phyloP scores from a whole-genome alignment of 1,139 yeast species.

The Debaryomyces udenii region DNA sequence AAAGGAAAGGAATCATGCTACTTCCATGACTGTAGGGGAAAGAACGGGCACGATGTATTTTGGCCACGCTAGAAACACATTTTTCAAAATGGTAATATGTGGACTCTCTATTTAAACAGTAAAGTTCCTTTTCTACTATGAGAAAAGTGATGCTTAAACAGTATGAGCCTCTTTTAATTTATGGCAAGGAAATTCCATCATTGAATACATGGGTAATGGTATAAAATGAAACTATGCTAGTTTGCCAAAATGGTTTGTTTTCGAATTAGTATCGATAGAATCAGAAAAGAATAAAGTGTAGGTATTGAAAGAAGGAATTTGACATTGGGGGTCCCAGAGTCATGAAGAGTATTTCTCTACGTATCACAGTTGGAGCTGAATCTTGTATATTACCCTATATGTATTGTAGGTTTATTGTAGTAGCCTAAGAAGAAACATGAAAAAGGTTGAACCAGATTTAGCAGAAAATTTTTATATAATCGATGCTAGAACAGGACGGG shows the following conservation, averaged over 20 bases:
- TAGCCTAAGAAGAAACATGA: conserved; percentile 1
- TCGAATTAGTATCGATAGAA: neutral
- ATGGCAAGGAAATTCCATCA: conserved; percentile 54
- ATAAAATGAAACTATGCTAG: conserved; percentile 53
- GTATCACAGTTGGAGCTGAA: neutral
- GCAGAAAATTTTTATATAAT: too few species aligned
- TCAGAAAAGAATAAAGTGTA: conserved; percentile 1
- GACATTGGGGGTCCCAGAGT: too few species aligned
- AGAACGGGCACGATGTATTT: too few species aligned
- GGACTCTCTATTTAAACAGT: conserved; percentile 18
- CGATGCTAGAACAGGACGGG: conserved; percentile 5
- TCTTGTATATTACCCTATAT: conserved; percentile 9
- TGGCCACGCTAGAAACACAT: too few species aligned
- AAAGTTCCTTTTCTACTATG: conserved; percentile 17
- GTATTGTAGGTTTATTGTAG: conserved; percentile 8
- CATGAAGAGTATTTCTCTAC: too few species aligned
- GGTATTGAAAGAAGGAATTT: too few species aligned
- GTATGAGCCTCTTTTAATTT: conserved; percentile 24
- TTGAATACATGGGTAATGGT: conserved; percentile 37
- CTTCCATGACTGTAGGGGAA: too few species aligned
- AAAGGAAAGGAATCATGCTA: too few species aligned
- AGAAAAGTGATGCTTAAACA: conserved; percentile 16
- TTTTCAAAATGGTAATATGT: too few species aligned
- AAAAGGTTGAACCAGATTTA: neutral
- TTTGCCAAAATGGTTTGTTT: conserved; percentile 31